These are phyloP conservation scores for Dalbergia cochinchinensis DNA, from an alignment of 306 rosid species.

Conservation along the genomic window DNA sequence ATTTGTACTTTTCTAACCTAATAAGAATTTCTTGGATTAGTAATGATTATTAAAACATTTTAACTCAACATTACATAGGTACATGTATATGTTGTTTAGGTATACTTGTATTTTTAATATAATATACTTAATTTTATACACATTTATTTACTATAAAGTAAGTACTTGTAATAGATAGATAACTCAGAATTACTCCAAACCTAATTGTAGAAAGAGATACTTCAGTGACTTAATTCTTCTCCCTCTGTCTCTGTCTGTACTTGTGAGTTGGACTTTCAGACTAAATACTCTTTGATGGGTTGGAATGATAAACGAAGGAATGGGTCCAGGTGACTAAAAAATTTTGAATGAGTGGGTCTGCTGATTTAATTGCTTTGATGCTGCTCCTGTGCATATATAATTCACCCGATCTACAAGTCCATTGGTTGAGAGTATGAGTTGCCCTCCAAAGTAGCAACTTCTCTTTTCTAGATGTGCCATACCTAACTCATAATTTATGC, in stretches of 20 bases:
- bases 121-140: background rate
- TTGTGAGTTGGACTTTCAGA: constrained; percentile 40
- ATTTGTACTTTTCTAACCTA: constrained; percentile 51
- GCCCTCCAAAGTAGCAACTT: constrained; percentile 31
- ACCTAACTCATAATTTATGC: constrained; percentile 9
- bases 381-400: background rate
- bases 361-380: constrained; percentile 29
- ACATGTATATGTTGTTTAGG: background rate
- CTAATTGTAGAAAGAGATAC: constrained; percentile 34
- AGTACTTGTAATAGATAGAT: background rate
- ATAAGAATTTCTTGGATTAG: constrained; percentile 5
- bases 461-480: background rate
- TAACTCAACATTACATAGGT: background rate
- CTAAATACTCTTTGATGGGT: constrained; percentile 39
- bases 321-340: constrained; percentile 46
- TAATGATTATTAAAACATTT: background rate
- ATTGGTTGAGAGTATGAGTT: constrained; percentile 40
- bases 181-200: constrained; percentile 9
- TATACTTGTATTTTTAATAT: background rate
- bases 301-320: constrained; percentile 31
- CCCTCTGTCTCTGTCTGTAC: background rate
- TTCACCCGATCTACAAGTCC: constrained; percentile 29
- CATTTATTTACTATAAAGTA: background rate
- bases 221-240: constrained; percentile 11
- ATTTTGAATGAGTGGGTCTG: constrained; percentile 30